Conservation (phyloP, 352 stramenopile species). For the Phytopythium vexans region DNA sequence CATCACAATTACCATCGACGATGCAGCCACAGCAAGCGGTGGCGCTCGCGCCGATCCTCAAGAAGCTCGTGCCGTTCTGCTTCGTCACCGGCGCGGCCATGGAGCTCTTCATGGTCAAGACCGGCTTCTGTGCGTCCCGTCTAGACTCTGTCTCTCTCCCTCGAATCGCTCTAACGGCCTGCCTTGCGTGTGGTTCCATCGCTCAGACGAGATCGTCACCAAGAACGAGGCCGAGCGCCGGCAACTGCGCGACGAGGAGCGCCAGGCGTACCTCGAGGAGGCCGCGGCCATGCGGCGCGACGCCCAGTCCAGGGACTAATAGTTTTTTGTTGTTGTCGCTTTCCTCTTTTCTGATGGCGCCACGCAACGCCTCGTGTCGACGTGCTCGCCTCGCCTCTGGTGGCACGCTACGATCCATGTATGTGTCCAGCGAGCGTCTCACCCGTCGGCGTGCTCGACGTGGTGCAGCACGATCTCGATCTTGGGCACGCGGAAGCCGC, state of each 20-base stretch:
- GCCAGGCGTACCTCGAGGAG: conserved; percentile 34
- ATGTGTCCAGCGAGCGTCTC: too few species aligned
- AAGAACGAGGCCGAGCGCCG: conserved; percentile 72
- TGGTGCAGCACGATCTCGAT: conserved; percentile 65
- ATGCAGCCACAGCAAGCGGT: conserved; percentile 33
- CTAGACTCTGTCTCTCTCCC: neutral
- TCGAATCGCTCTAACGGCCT: neutral
- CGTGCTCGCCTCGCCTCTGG: too few species aligned
- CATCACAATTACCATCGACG: conserved; percentile 5
- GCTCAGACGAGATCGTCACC: conserved; percentile 80
- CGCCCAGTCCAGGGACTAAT: neutral
- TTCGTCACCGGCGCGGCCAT: conserved; percentile 82
- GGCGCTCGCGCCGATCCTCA: conserved; percentile 67
- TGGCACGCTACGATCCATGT: too few species aligned
- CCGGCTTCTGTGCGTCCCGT: conserved; percentile 67
- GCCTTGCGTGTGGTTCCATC: neutral
- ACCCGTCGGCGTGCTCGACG: conserved; percentile 9
- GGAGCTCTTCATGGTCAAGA: conserved; percentile 90
- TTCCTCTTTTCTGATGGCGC: neutral
- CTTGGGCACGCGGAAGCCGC: conserved; percentile 64
- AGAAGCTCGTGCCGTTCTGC: conserved; percentile 82
- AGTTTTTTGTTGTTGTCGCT: conserved; percentile 1
- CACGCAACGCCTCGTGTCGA: too few species aligned
- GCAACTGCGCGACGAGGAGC: conserved; percentile 56
- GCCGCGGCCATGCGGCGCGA: conserved; percentile 5